Evolutionary conservation across 257 asterid species (phyloP).

Genomic region (Solanum bulbocastanum): DNA sequence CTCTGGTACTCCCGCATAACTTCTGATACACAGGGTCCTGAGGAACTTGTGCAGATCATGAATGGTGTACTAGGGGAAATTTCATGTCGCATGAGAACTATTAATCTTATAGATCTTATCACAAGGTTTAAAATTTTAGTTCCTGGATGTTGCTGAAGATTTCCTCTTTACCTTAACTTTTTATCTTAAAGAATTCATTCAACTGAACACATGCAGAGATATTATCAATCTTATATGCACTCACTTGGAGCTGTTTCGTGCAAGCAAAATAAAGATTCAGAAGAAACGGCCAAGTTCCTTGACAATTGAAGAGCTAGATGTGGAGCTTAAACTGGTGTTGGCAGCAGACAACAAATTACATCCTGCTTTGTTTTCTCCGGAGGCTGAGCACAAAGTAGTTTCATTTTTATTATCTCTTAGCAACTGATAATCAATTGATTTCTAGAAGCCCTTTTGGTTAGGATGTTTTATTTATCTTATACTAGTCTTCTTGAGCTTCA

Average conservation of each 20-base stretch:
- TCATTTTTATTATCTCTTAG: background rate
- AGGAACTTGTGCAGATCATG: constrained; percentile 79
- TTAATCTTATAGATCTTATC: constrained; percentile 78
- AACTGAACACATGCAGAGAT: constrained; percentile 45
- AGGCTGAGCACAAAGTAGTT: constrained; percentile 92
- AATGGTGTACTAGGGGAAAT: constrained; percentile 79
- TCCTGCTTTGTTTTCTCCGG: constrained; percentile 79
- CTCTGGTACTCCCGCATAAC: constrained; percentile 93
- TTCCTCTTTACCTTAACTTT: constrained; percentile 14
- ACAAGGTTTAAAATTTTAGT: constrained; percentile 44
- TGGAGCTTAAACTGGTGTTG: constrained; percentile 51
- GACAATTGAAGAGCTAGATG: constrained; percentile 59
- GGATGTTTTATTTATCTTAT: background rate
- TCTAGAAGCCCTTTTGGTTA: background rate
- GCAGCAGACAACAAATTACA: constrained; percentile 82
- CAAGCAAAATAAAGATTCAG: constrained; percentile 50
- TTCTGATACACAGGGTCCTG: constrained; percentile 78
- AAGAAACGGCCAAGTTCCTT: constrained; percentile 34
- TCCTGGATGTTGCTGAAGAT: constrained; percentile 4
- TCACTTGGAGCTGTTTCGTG: constrained; percentile 75
- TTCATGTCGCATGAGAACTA: constrained; percentile 66
- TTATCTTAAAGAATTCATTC: constrained; percentile 8
- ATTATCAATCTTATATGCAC: constrained; percentile 39
- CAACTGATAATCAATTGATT: background rate
- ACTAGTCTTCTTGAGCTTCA: constrained; percentile 15